Evolutionary conservation across 345 rosid genomes (phyloP).

Genomic region (Conringia planisiliqua): DNA sequence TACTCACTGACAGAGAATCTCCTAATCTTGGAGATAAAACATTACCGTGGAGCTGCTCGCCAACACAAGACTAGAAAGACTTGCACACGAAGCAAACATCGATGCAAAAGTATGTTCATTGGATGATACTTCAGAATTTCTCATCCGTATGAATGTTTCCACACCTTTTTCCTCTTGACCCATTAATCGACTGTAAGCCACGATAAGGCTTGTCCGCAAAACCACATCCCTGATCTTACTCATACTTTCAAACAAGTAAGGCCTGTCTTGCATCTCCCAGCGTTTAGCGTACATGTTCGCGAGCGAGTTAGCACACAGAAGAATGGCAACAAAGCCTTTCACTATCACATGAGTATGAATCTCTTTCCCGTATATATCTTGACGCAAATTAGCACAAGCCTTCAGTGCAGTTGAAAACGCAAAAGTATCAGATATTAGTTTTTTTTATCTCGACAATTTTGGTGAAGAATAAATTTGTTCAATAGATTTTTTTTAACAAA

Average conservation of each 20-base stretch:
- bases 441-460: constrained; percentile 45
- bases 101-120: constrained; percentile 67
- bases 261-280: constrained; percentile 57
- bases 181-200: constrained; percentile 45
- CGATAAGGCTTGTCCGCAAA: constrained; percentile 71
- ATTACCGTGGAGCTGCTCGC: constrained; percentile 72
- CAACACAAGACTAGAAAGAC: constrained; percentile 55
- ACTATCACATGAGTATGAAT: constrained; percentile 55
- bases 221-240: constrained; percentile 55
- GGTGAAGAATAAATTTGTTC: too few relatives aligned
- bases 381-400: constrained; percentile 67
- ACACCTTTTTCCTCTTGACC: constrained; percentile 56
- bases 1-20: constrained; percentile 52
- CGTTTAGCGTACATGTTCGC: constrained; percentile 63
- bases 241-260: constrained; percentile 54
- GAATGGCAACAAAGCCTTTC: constrained; percentile 43
- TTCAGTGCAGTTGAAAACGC: constrained; percentile 62
- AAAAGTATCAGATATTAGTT: constrained; percentile 47
- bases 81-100: constrained; percentile 54
- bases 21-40: constrained; percentile 46
- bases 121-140: constrained; percentile 45
- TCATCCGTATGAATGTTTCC: constrained; percentile 50
- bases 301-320: constrained; percentile 65
- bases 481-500: too few relatives aligned
- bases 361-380: constrained; percentile 59